Evolutionary conservation across 164 flowering plant genomes (phyloP), one percentile per base, ranked within the genome.

Genomic region (Chloranthus sessilifolius): DNA sequence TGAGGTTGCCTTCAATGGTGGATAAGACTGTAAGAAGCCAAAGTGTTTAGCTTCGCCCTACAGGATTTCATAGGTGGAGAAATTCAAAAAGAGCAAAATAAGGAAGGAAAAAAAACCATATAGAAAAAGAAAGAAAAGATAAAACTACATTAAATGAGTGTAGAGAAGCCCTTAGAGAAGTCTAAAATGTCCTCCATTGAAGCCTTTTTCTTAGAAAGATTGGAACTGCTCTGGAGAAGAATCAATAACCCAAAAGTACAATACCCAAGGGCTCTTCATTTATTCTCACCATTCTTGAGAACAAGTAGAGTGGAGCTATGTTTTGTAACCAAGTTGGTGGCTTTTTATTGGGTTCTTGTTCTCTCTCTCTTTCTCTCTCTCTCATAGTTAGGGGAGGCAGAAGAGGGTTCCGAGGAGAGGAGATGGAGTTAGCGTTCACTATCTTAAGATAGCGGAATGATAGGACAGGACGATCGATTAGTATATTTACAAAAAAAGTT

Each of bases 161-260:
- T 66, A 35, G 95, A 82, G 72, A 72, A 72, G 34, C 77, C 79
- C 36, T 66, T 77, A 34, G 90, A 81, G 58, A 66, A 80, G 55
- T 81, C 85, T 47, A 73, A 36, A 44, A 34, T 60, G 58, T 76
- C 64, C 34, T 73, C 80, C 64, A 61, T 50, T 47, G 76, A 70
- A 47, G 56, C 48, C 62, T n/a, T n/a, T n/a, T 74, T 59, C 7
- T 62, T 70, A 52, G 50, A 27, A n/a, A 19, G 53, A 21, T 47
- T 53, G 42, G 54, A 61, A 42, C 73, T 68, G 21, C 57, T 69
- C 87, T 81, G 74, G n/a, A n/a, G n/a, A n/a, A n/a, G n/a, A n/a
- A n/a, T n/a, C n/a, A n/a, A n/a, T n/a, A n/a, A n/a, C n/a, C n/a
- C n/a, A n/a, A n/a, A n/a, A n/a, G n/a, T 81, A 43, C 78, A 74